Conservation (phyloP, 176 grass and related monocot genomes). For the Miscanthus lutarioriparius region DNA sequence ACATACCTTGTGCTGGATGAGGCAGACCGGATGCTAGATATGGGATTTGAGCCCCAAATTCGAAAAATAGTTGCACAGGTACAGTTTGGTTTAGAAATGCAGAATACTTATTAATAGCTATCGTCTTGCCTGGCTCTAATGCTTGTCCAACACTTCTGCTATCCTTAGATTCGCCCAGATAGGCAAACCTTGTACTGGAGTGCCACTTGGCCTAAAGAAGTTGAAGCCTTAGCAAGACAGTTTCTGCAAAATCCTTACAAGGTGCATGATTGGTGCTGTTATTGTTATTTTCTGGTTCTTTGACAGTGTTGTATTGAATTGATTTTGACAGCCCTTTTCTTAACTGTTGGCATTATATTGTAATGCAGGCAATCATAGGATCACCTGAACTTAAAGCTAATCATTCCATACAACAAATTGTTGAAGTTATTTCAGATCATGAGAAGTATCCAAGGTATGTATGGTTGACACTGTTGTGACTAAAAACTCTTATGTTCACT, state of each 20-base stretch:
- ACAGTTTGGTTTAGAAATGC: constrained; percentile 15
- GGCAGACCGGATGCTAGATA: constrained; percentile 96
- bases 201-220: constrained; percentile 95
- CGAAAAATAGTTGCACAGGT: constrained; percentile 91
- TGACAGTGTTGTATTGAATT: background rate
- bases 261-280: constrained; percentile 29
- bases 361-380: constrained; percentile 83
- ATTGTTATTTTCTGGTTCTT: background rate
- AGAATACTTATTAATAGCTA: background rate
- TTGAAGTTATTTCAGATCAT: constrained; percentile 85
- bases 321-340: background rate
- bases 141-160: constrained; percentile 13
- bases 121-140: background rate
- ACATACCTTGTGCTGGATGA: constrained; percentile 95
- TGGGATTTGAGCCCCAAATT: constrained; percentile 98
- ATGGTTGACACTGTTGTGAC: background rate
- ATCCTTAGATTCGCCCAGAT: constrained; percentile 87
- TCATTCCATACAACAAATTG: constrained; percentile 92
- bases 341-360: constrained; percentile 27
- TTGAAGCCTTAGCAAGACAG: constrained; percentile 76
- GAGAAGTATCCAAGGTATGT: constrained; percentile 90
- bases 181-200: constrained; percentile 98
- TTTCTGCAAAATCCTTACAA: constrained; percentile 98
- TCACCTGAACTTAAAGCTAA: constrained; percentile 97
- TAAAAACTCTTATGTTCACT: background rate